These are phyloP conservation scores for Mariannaea sp. DNA, from an alignment of 2,329 filamentous ascomycete species.

Conservation along the genomic window DNA sequence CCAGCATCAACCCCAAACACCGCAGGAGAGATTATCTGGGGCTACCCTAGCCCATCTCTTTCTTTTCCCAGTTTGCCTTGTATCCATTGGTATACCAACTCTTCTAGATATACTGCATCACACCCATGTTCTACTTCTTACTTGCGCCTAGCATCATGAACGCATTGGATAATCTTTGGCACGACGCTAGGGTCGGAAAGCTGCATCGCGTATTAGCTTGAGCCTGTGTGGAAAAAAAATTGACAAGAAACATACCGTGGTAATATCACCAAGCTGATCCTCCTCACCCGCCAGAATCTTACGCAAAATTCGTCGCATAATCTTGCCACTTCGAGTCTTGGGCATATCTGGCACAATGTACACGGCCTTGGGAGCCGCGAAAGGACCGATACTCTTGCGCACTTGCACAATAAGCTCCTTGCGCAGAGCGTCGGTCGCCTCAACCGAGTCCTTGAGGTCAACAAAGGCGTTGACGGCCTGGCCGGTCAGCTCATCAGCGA, in stretches of 20 bases:
- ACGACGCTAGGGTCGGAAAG: constrained; percentile 90
- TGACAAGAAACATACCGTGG: constrained; percentile 71
- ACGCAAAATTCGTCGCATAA: constrained; percentile 94
- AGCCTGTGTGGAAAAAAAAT: neutral
- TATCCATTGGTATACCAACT: constrained; percentile 39
- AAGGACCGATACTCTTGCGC: constrained; percentile 95
- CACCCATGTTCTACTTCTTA: constrained; percentile 37
- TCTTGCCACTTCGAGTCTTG: constrained; percentile 98
- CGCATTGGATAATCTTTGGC: constrained; percentile 82
- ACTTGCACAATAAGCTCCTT: constrained; percentile 96
- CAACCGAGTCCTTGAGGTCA: constrained; percentile 82
- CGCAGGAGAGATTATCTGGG: constrained; percentile 27
- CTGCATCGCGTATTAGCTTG: constrained; percentile 49
- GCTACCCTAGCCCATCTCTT: constrained; percentile 19
- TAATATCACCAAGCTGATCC: constrained; percentile 91
- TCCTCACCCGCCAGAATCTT: constrained; percentile 98
- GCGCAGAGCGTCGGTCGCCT: constrained; percentile 76
- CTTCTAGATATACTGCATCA: constrained; percentile 26
- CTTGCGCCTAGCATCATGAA: constrained; percentile 67
- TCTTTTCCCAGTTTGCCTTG: constrained; percentile 27
- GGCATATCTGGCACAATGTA: constrained; percentile 91
- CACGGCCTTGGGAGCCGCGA: constrained; percentile 93
- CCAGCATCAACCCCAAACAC: constrained; percentile 36
- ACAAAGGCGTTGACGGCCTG: constrained; percentile 98
- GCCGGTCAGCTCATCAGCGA: constrained; percentile 90